Evolutionary conservation across 2,329 filamentous ascomycete genomes (phyloP), one percentile per base, ranked within the genome.

Genomic region (Colletotrichum endophyticum): DNA sequence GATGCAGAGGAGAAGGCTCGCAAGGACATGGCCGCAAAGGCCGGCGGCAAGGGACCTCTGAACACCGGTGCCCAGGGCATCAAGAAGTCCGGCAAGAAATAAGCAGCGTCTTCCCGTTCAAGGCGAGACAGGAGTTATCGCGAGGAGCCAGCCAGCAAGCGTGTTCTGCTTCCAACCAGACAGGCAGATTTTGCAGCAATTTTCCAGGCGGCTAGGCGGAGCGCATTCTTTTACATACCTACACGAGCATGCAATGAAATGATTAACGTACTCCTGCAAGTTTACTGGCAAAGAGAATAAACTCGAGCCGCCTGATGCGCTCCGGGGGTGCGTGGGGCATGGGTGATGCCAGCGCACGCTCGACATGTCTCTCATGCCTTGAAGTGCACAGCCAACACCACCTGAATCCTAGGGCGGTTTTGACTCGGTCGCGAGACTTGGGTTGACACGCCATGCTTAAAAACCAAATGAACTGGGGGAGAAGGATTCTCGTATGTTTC

Each of bases 81-180:
- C 89, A 98, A 98, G 93, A 98, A 98, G 92, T 97, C 95, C 78
- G 96, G 96, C 86, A 98, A 98, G 94, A 98, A 98, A 93, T 98
- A 91, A 87, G 81, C 36, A 7, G 16, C 25, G 44, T 13, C 44
- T 15, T 8, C n/a, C 4, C 16, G 8, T 11, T 15, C 8, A 12
- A 32, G 36, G 12, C 28, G 59, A 63, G 22, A 34, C 6, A 44
- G 56, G 22, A 9, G 30, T 56, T 19, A 34, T 49, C 53, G 53
- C 19, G 15, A 57, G 25, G 15, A 67, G 44, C 7, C 56, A 49
- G 39, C 39, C 39, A 30, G 66, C 28, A 39, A n/a, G 28, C 27
- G 28, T 25, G 25, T 28, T 63, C 30, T 34, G 62, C 34, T n/a
- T 39, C 19, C 62, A n/a, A 27, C 28, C 30, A 16, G 19, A 56